These are phyloP conservation scores for Tritrichomonas foetus DNA, from an alignment of 208 protist species.

Conservation along the genomic window DNA sequence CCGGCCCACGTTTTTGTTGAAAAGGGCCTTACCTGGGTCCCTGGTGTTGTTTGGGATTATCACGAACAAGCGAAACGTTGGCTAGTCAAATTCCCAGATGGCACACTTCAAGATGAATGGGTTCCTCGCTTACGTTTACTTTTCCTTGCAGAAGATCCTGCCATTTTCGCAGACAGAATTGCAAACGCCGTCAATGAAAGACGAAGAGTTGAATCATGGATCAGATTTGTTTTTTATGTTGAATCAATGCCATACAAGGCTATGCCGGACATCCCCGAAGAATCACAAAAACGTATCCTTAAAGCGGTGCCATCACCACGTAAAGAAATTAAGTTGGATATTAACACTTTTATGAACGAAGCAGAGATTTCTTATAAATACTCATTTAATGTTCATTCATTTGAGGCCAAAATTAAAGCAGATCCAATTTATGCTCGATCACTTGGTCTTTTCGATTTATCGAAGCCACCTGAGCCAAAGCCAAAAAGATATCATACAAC, in stretches of 20 bases:
- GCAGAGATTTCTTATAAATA: constrained; percentile 37
- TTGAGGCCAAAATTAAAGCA: not conserved
- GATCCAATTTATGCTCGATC: constrained; percentile 30
- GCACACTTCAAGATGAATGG: not conserved
- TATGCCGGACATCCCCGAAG: constrained; percentile 11
- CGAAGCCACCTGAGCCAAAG: not conserved
- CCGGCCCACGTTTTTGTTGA: not conserved
- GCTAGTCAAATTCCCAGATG: not conserved
- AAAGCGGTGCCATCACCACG: constrained; percentile 9
- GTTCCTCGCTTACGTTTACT: not conserved
- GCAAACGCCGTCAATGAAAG: constrained; percentile 28
- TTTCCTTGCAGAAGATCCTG: not conserved
- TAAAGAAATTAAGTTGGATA: not conserved
- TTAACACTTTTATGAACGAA: not conserved
- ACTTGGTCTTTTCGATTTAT: constrained; percentile 14
- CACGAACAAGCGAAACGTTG: not conserved
- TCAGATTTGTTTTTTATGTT: constrained; percentile 29
- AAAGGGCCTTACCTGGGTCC: not conserved
- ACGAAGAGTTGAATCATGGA: constrained; percentile 1
- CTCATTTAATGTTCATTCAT: constrained; percentile 30
- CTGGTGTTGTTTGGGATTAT: not conserved
- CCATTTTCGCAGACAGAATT: not conserved
- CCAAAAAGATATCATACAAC: not conserved
- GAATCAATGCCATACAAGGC: not conserved
- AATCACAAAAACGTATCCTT: not conserved